Evolutionary conservation across 140 eudicot species (phyloP), one percentile per base, ranked within the genome.

Genomic region (Stevia rebaudiana): DNA sequence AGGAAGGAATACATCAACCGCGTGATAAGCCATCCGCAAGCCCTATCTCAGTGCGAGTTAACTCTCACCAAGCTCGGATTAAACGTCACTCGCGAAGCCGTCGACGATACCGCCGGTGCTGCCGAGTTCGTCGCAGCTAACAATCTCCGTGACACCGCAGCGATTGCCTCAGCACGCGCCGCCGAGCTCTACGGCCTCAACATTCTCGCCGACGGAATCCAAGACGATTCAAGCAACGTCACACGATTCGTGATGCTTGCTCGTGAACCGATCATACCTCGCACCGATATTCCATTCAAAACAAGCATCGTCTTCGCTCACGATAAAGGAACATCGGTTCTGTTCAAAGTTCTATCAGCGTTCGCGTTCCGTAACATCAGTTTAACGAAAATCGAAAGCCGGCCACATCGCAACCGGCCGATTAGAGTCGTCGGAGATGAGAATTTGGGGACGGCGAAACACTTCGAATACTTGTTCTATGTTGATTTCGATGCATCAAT

Each of bases 81-180:
- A 49, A 76, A 74, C 35, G 96, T 85, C 24, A 70, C 85, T 4
- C 89, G 96, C 11, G 98, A 92, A 19, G 98, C 98, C 13, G 98
- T 92, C 3, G 98, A 92, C 61, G 98, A 92, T 23, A 92, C 96
- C 3, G 98, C 98, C n/a, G 98, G 98, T 17, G 98, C 98, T 0
- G 98, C 98, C 0, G 97, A 90, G 52, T 84, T 69, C 69, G 70
- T 90, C 0, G 95, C 97, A 5, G 39, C 77, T 0, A 80, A 90
- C 76, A 68, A 74, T 40, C 81, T 90, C 46, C 85, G 90, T 1
- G 95, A 87, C 60, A 90, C 97, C 0, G 94, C 88, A 0, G 97
- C 95, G n/a, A 87, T 90, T 37, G 97, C 97, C 0, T 90, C 95
- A 6, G 77, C 95, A 53, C 84, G 95, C 62, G 97, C 97, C 31